Conservation (phyloP, 1,284 basidiomycete species). For the Schizophyllum commune region DNA sequence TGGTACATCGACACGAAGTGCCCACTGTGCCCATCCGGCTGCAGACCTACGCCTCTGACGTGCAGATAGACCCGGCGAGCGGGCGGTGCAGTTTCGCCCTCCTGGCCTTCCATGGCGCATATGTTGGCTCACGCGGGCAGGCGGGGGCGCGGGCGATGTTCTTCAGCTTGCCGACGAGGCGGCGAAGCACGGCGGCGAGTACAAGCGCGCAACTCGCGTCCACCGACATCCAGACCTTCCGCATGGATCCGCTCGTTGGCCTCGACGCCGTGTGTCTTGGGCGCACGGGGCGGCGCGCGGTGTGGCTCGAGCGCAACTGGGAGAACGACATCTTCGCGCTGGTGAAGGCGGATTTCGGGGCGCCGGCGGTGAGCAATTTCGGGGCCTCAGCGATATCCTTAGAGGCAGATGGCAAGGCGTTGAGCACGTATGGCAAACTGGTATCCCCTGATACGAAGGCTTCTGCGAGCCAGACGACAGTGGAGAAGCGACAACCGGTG, state of each 20-base stretch:
- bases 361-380: no score
- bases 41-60: background rate
- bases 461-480: no score
- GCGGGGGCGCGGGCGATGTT: constrained; percentile 6
- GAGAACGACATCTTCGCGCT: constrained; percentile 38
- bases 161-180: background rate
- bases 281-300: constrained; percentile 34
- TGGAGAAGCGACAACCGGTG: constrained; percentile 4
- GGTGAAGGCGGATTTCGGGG: constrained; percentile 34
- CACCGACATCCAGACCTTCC: constrained; percentile 13
- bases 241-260: constrained; percentile 22
- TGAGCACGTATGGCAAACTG: background rate
- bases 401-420: constrained; percentile 13
- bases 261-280: constrained; percentile 41
- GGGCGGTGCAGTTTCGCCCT: background rate
- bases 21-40: background rate
- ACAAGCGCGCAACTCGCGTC: background rate
- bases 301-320: constrained; percentile 47
- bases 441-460: no score
- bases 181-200: background rate
- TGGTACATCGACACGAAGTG: background rate
- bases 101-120: constrained; percentile 6
- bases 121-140: constrained; percentile 5
- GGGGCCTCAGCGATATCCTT: no score
- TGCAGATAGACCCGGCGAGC: background rate